Conservation (phyloP, 768 basidiomycete species). For the Rhizopogon salebrosus region DNA sequence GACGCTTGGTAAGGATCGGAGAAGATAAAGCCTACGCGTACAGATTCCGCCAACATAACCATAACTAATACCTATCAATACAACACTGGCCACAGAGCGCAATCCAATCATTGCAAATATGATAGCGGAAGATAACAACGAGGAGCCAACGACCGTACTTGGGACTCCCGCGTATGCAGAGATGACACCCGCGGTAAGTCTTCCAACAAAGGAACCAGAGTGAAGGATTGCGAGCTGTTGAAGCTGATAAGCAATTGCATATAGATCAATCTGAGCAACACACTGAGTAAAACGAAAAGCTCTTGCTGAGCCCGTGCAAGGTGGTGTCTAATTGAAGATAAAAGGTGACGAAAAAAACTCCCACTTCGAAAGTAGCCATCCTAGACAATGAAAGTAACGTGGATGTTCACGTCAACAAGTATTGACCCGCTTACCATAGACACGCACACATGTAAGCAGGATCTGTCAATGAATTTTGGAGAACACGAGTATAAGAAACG, state of each 20-base stretch:
- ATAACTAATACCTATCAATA: slow-evolving; percentile 36
- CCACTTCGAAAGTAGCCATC: slow-evolving; percentile 24
- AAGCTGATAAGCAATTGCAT: not conserved
- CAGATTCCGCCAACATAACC: slow-evolving; percentile 47
- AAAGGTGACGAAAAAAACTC: slow-evolving; percentile 47
- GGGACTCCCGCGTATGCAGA: slow-evolving; percentile 37
- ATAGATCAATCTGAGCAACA: slow-evolving; percentile 6
- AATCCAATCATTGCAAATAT: slow-evolving; percentile 41
- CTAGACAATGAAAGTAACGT: not conserved
- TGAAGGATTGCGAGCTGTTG: slow-evolving; percentile 34
- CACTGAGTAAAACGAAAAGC: slow-evolving; percentile 54
- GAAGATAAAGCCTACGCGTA: slow-evolving; percentile 5
- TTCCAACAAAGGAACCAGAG: slow-evolving; percentile 31
- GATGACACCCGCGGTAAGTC: slow-evolving; percentile 31
- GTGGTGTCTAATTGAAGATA: slow-evolving; percentile 55
- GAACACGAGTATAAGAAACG: slow-evolving; percentile 16
- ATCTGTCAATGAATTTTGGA: slow-evolving; percentile 14
- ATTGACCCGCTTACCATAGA: slow-evolving; percentile 12
- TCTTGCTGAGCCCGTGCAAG: slow-evolving; percentile 37
- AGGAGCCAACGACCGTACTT: slow-evolving; percentile 35
- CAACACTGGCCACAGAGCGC: slow-evolving; percentile 29
- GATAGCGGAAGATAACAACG: slow-evolving; percentile 29
- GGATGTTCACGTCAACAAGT: slow-evolving; percentile 4
- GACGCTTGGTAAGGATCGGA: not conserved
- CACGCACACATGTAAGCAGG: slow-evolving; percentile 21